phyloP scores from a whole-genome alignment of 805 yeast species.

The Torulaspora gathmanii region DNA sequence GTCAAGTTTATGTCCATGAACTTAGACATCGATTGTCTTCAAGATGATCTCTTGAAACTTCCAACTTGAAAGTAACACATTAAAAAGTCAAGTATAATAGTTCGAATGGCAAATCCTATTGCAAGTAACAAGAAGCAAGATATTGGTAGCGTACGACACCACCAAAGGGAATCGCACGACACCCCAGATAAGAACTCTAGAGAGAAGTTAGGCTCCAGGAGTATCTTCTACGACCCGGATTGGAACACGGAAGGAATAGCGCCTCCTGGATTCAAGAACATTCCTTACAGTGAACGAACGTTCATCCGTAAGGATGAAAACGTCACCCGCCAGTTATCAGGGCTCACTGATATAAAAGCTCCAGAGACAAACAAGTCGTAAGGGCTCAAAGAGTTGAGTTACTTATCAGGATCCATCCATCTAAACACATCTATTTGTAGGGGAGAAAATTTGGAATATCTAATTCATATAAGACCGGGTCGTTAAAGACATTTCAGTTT shows the following conservation, averaged over 20 bases:
- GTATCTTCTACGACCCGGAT: constrained; percentile 61
- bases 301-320: constrained; percentile 30
- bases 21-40: no score
- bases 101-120: background rate
- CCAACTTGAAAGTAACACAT: background rate
- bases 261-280: constrained; percentile 36
- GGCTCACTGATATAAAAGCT: constrained; percentile 23
- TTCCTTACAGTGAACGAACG: constrained; percentile 30
- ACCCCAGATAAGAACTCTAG: background rate
- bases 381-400: background rate
- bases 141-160: background rate
- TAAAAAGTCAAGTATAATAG: background rate
- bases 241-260: constrained; percentile 58
- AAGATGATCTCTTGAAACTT: background rate
- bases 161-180: background rate
- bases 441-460: constrained; percentile 20
- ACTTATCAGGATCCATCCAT: background rate
- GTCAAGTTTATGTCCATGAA: no score
- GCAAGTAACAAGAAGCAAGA: background rate
- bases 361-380: background rate
- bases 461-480: constrained; percentile 18
- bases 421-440: constrained; percentile 5
- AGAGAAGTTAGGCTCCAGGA: constrained; percentile 42
- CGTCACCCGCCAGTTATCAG: constrained; percentile 13
- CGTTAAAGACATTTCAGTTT: constrained; percentile 3